Percentiles rank a stretch among this genome's conserved stretches.
Conservation (phyloP, 371 early-diverging fungal species). For the Rhizomucor miehei region DNA sequence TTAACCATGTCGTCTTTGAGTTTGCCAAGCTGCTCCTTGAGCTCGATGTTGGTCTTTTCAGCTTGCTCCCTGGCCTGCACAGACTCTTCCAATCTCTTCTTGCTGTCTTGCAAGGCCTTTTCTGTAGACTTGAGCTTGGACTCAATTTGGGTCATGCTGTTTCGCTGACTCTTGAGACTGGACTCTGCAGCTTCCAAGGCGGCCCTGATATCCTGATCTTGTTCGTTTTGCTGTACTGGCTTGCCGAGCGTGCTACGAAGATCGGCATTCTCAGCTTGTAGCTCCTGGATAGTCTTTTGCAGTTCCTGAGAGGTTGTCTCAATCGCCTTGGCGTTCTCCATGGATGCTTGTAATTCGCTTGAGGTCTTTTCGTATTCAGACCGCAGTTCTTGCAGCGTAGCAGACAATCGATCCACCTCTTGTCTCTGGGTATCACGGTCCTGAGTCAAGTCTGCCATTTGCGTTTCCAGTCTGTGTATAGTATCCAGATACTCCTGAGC, state of each 20-base stretch:
- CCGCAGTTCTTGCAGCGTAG: no score
- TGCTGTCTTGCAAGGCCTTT: slow-evolving; percentile 9
- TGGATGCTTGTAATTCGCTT: no score
- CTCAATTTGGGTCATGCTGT: slow-evolving; percentile 15
- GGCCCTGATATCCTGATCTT: slow-evolving; percentile 8
- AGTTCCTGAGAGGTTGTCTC: no score
- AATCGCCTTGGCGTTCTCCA: no score
- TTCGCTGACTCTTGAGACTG: slow-evolving; percentile 17
- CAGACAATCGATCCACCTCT: no score
- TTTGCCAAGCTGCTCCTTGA: background rate
- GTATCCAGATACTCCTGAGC: slow-evolving; percentile 1
- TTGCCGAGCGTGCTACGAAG: background rate
- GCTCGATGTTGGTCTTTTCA: background rate
- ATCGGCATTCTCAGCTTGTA: slow-evolving; percentile 5
- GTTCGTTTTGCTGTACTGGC: background rate
- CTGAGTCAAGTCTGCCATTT: background rate
- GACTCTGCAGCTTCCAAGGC: slow-evolving; percentile 10
- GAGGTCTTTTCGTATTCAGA: no score
- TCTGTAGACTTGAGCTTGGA: slow-evolving; percentile 17
- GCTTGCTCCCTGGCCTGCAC: slow-evolving; percentile 3
- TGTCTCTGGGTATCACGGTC: background rate
- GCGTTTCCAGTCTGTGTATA: background rate
- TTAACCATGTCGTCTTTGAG: background rate
- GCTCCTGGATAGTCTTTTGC: slow-evolving; percentile 1
- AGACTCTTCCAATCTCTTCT: background rate